A percentile compares a stretch with the other conserved stretches of the same genome.
Conservation (phyloP, 1,139 yeast species). For the Eremothecium coryli region DNA sequence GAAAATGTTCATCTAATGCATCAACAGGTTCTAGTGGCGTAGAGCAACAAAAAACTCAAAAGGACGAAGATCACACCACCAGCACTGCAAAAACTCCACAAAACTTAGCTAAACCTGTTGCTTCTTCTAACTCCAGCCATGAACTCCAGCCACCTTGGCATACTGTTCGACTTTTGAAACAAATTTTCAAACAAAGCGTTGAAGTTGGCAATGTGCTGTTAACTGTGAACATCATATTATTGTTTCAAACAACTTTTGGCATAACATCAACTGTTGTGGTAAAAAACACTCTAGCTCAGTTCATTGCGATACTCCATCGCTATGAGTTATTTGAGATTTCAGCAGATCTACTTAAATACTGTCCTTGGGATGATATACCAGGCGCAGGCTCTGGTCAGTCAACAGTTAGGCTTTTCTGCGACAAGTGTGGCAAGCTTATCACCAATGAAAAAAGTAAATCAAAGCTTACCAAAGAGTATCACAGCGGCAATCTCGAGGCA, state of each 20-base stretch:
- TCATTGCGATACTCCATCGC: conserved; percentile 25
- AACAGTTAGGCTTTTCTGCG: conserved; percentile 57
- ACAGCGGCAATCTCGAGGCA: conserved; percentile 9
- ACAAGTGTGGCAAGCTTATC: conserved; percentile 53
- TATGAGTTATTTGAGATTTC: conserved; percentile 30
- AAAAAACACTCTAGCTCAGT: conserved; percentile 26
- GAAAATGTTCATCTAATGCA: too few species aligned
- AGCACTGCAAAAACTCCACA: too few species aligned
- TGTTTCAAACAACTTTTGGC: conserved; percentile 25
- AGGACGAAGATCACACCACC: too few species aligned
- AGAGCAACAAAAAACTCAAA: too few species aligned
- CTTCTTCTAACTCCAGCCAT: background rate
- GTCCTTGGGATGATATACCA: conserved; percentile 29
- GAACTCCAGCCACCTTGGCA: conserved; percentile 25
- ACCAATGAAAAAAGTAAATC: conserved; percentile 53
- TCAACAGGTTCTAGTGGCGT: too few species aligned
- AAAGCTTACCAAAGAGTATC: conserved; percentile 24
- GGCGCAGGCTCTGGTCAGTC: conserved; percentile 31
- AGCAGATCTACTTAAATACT: conserved; percentile 27
- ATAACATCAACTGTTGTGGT: conserved; percentile 21
- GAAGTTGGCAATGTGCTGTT: conserved; percentile 27
- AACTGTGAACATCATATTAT: conserved; percentile 21
- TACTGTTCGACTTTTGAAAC: conserved; percentile 21
- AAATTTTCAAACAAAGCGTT: conserved; percentile 26
- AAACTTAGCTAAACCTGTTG: background rate